Conservation (phyloP, 164 flowering plant genomes). For the Magnolia changhungtana region DNA sequence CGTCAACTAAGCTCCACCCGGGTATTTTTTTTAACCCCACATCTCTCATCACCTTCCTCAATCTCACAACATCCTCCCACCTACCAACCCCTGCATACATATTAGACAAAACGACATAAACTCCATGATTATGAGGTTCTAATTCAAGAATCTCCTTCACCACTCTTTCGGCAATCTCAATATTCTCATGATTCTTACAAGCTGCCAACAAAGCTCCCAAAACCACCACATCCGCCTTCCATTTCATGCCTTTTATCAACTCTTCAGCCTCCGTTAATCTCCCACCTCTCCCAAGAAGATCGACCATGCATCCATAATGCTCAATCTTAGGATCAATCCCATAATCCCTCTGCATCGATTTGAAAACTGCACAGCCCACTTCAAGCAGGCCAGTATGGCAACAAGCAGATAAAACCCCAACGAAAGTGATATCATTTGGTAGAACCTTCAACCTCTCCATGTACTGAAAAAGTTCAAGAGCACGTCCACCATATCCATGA, state of each 20-base stretch:
- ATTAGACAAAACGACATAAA: conserved; percentile 41
- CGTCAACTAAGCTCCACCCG: conserved; percentile 41
- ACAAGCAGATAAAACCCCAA: conserved; percentile 65
- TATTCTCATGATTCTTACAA: conserved; percentile 44
- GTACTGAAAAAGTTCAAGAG: conserved; percentile 38
- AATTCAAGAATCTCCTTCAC: conserved; percentile 37
- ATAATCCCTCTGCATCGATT: conserved; percentile 41
- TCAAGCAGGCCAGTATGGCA: conserved; percentile 61
- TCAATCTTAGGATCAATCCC: conserved; percentile 54
- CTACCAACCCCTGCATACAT: conserved; percentile 46
- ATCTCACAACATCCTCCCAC: conserved; percentile 44
- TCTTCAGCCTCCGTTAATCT: conserved; percentile 53
- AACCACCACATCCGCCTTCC: conserved; percentile 57
- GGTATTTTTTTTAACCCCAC: conserved; percentile 38
- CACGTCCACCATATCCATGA: conserved; percentile 55
- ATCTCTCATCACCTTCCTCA: conserved; percentile 38
- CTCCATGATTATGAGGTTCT: conserved; percentile 50
- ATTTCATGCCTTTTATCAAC: conserved; percentile 48
- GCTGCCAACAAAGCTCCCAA: conserved; percentile 61
- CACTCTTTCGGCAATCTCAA: conserved; percentile 46
- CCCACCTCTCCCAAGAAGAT: conserved; percentile 55
- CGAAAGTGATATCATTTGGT: conserved; percentile 50
- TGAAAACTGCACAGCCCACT: conserved; percentile 41
- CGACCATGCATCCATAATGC: conserved; percentile 70
- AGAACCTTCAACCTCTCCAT: conserved; percentile 26